Percentiles rank a stretch among this genome's conserved stretches.
Conservation (phyloP, 306 rosid species). For the Trifolium repens region DNA sequence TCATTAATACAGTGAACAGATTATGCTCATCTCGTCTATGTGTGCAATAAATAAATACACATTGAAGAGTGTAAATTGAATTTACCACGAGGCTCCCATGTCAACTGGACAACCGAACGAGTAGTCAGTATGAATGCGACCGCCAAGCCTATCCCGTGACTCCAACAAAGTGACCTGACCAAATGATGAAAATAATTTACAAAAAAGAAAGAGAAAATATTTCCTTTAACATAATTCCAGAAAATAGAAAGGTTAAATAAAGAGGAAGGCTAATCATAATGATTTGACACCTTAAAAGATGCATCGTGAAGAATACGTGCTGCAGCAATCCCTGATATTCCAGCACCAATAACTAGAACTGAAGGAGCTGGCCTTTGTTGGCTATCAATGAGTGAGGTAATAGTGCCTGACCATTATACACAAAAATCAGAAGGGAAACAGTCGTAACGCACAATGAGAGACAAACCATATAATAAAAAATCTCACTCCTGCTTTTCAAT, state of each 20-base stretch:
- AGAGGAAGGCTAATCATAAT: not conserved
- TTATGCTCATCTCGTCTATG: slow-evolving; percentile 15
- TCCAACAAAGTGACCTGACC: slow-evolving; percentile 72
- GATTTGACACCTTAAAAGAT: slow-evolving; percentile 65
- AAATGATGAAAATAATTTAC: slow-evolving; percentile 37
- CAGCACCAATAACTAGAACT: slow-evolving; percentile 85
- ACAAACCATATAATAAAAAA: slow-evolving; percentile 33
- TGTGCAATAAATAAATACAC: slow-evolving; percentile 10
- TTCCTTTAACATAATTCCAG: not conserved
- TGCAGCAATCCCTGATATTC: slow-evolving; percentile 87
- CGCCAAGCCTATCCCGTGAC: slow-evolving; percentile 83
- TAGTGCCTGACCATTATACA: slow-evolving; percentile 46
- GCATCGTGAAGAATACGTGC: slow-evolving; percentile 79
- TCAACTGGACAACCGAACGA: slow-evolving; percentile 90
- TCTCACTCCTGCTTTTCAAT: slow-evolving; percentile 17
- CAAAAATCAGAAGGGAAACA: slow-evolving; percentile 36
- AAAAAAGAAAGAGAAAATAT: slow-evolving; percentile 31
- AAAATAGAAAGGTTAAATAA: not conserved
- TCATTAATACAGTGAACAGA: slow-evolving; percentile 2
- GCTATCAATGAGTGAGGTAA: slow-evolving; percentile 49
- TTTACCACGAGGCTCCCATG: slow-evolving; percentile 92
- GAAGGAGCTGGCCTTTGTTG: slow-evolving; percentile 55
- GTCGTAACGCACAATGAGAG: not conserved
- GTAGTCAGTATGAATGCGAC: slow-evolving; percentile 81
- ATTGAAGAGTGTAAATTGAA: slow-evolving; percentile 13